Base-by-base conservation (phyloP, 2,329 filamentous ascomycete species). In the Fusarium torreyae region DNA sequence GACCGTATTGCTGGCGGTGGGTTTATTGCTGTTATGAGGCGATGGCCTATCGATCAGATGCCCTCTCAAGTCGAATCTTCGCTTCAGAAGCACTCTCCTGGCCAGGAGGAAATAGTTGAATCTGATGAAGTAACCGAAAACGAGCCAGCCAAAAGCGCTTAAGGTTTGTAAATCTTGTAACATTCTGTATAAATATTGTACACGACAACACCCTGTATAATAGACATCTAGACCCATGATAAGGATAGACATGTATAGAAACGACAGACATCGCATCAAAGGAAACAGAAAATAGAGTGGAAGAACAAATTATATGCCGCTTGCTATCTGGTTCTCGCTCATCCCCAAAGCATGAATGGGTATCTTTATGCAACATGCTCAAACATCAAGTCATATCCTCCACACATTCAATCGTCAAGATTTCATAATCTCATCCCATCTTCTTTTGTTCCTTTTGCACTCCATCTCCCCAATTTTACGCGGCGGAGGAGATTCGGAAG, bases 1-100 rank as follows among this genome's bases (percentile, higher is more conserved):
- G 78, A 80, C 33, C 75, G 78, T 36, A 66, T 83, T 26, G 78
- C 75, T 1, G 81, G 81, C 1, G 81, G 81, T 24, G 81, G 81
- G 1, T 83, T 83, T 50, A 71, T 83, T 20, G 80, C 78, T 20
- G 76, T 83, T 7, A 71, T 80, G 49, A 77, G 80, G 10, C 76
- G 77, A 42, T 77, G 77, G 74, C 77, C 75, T 1, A 38, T 40
- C 17, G 52, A 56, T n/a, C 62, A 65, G 33, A 57, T 62, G 14
- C 22, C 51, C 5, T 18, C 60, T n/a, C 54, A 59, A 26, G 54
- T 43, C 1, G 50, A 70, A 42, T n/a, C 43, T 28, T 38, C 33
- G 22, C 13, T 9, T 48, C 61, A 9, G 67, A 69, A 13, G 34
- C 45, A n/a, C n/a, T n/a, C n/a, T n/a, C n/a, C n/a, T n/a, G n/a